Conservation (phyloP, 305 asterid species). For the Fraxinus latifolia region DNA sequence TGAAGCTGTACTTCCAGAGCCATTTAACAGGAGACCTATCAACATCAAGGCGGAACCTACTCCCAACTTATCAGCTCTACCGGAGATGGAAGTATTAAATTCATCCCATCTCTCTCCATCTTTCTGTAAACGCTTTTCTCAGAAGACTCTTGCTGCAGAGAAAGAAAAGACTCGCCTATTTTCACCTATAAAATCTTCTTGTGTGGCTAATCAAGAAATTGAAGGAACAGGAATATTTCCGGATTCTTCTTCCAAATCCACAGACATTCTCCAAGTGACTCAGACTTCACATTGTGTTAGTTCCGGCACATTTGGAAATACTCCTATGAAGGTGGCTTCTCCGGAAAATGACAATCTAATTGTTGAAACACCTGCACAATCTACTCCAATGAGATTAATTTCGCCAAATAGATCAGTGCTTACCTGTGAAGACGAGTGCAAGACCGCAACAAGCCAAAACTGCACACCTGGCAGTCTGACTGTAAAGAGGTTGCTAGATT, state of each 20-base stretch:
- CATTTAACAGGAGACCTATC: slow-evolving; percentile 40
- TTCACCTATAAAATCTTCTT: slow-evolving; percentile 33
- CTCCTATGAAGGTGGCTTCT: slow-evolving; percentile 55
- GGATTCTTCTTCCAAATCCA: slow-evolving; percentile 30
- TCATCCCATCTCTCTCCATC: slow-evolving; percentile 60
- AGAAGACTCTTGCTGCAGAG: slow-evolving; percentile 31
- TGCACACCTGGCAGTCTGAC: slow-evolving; percentile 38
- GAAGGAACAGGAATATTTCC: slow-evolving; percentile 28
- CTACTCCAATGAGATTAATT: slow-evolving; percentile 62
- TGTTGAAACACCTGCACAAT: slow-evolving; percentile 65
- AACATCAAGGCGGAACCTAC: slow-evolving; percentile 28
- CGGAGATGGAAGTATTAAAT: slow-evolving; percentile 35
- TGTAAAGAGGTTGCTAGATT: slow-evolving; percentile 69
- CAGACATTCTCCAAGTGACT: slow-evolving; percentile 17
- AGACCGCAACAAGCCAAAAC: slow-evolving; percentile 38
- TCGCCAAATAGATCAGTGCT: slow-evolving; percentile 54
- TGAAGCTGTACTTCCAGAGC: slow-evolving; percentile 72
- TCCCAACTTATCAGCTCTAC: slow-evolving; percentile 29
- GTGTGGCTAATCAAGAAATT: slow-evolving; percentile 30
- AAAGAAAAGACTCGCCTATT: slow-evolving; percentile 35
- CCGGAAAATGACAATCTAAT: slow-evolving; percentile 29
- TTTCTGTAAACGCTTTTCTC: slow-evolving; percentile 38
- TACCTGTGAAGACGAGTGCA: slow-evolving; percentile 56
- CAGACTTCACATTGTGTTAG: slow-evolving; percentile 14
- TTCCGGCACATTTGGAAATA: slow-evolving; percentile 32